A percentile compares a stretch with the other conserved stretches of the same genome.
These are phyloP conservation scores for Leishmania amazonensis DNA, from an alignment of 208 protist species.

Conservation along the genomic window DNA sequence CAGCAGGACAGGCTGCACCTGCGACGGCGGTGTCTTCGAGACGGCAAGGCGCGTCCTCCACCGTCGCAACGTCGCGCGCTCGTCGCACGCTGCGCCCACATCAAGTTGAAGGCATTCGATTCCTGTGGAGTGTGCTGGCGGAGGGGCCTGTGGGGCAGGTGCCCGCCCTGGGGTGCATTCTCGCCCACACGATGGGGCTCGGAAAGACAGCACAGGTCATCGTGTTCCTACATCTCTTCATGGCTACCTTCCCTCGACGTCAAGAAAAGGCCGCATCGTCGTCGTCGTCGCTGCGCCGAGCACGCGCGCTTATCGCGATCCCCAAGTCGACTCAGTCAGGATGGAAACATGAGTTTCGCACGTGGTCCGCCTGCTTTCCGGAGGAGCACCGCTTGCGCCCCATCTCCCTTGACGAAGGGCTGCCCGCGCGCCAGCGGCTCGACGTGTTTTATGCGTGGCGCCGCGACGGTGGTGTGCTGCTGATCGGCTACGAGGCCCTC, in stretches of 20 bases:
- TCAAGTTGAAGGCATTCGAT: conserved; percentile 86
- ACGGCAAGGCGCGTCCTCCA: neutral
- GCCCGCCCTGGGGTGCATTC: conserved; percentile 78
- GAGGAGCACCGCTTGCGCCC: conserved; percentile 41
- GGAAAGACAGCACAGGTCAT: conserved; percentile 89
- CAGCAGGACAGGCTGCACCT: neutral
- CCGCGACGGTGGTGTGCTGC: conserved; percentile 60
- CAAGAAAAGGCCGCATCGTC: neutral
- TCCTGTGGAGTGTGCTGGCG: conserved; percentile 76
- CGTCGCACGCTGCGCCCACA: conserved; percentile 53
- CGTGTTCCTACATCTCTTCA: conserved; percentile 79
- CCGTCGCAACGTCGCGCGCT: neutral
- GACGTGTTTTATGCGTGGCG: conserved; percentile 52
- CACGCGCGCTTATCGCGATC: conserved; percentile 63
- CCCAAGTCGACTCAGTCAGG: conserved; percentile 75
- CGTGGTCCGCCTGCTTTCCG: conserved; percentile 69
- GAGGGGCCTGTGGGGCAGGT: conserved; percentile 77
- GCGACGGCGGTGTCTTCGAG: neutral
- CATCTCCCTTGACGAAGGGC: conserved; percentile 17
- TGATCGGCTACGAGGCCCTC: conserved; percentile 82
- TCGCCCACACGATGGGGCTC: conserved; percentile 90
- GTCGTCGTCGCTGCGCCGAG: conserved; percentile 1
- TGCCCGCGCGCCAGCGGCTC: conserved; percentile 26
- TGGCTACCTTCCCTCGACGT: conserved; percentile 30
- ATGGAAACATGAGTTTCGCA: conserved; percentile 68